phyloP scores from a whole-genome alignment of 2,329 filamentous ascomycete species.

The Onygenales sp. region DNA sequence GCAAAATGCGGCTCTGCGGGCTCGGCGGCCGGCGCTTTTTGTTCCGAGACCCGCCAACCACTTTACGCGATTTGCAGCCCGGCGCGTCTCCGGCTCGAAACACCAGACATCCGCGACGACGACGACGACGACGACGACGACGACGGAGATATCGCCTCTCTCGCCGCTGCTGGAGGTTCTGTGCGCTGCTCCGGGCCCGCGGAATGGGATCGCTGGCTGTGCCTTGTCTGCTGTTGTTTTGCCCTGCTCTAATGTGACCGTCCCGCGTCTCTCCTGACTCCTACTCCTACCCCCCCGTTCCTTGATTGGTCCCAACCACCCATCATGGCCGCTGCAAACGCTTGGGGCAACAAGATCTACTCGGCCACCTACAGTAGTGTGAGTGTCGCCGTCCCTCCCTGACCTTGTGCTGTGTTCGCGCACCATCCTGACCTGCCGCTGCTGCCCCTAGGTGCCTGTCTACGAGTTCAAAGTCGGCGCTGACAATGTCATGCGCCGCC shows the following conservation, averaged over 20 bases:
- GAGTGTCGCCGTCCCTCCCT: constrained; percentile 15
- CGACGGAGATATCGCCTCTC: neutral
- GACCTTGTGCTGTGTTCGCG: constrained; percentile 2
- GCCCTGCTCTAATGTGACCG: too few relatives aligned
- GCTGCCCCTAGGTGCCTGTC: constrained; percentile 66
- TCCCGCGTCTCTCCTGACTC: neutral
- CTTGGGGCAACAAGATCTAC: constrained; percentile 41
- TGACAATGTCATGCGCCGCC: constrained; percentile 93
- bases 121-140: too few relatives aligned
- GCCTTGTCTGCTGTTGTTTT: too few relatives aligned
- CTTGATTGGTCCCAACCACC: neutral
- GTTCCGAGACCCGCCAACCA: constrained; percentile 12
- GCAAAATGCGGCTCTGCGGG: constrained; percentile 10
- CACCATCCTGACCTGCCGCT: constrained; percentile 3
- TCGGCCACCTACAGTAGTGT: constrained; percentile 59
- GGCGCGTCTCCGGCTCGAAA: constrained; percentile 20
- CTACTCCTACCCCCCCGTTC: neutral
- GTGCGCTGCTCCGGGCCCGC: too few relatives aligned
- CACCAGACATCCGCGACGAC: neutral
- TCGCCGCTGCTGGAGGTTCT: neutral
- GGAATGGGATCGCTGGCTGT: too few relatives aligned
- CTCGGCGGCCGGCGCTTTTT: neutral
- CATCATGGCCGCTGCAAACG: neutral
- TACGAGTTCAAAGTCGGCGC: constrained; percentile 83
- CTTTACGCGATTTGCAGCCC: constrained; percentile 27